These are phyloP conservation scores for Afroboletus lepidellus DNA, from an alignment of 1,284 basidiomycete genomes.

Conservation along the genomic window DNA sequence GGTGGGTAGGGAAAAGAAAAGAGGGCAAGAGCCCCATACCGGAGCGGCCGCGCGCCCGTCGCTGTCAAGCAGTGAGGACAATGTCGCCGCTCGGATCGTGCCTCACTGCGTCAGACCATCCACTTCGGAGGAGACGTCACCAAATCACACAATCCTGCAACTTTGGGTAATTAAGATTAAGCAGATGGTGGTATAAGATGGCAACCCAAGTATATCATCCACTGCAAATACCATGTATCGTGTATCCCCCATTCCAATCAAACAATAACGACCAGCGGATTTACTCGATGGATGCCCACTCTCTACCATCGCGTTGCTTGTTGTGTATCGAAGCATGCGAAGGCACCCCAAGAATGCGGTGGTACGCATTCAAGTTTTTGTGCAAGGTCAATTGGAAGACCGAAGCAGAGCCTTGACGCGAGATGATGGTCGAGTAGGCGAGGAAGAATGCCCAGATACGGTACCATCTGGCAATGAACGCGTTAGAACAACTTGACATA, in stretches of 20 bases:
- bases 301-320: conserved; percentile 34
- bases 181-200: conserved; percentile 26
- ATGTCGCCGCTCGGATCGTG: too few relatives aligned
- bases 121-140: too few relatives aligned
- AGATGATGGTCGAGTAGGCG: conserved; percentile 73
- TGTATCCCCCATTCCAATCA: not conserved
- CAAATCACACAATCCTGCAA: too few relatives aligned
- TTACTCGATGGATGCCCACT: conserved; percentile 31
- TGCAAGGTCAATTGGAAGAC: conserved; percentile 96
- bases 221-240: conserved; percentile 1
- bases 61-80: too few relatives aligned
- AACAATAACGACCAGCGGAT: not conserved
- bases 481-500: not conserved
- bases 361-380: conserved; percentile 96
- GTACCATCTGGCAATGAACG: conserved; percentile 55
- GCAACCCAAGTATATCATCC: conserved; percentile 15
- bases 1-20: too few relatives aligned
- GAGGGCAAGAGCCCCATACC: too few relatives aligned
- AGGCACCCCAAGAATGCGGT: conserved; percentile 77
- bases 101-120: too few relatives aligned
- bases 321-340: conserved; percentile 77
- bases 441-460: conserved; percentile 91
- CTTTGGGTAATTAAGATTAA: conserved; percentile 28
- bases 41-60: too few relatives aligned
- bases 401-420: conserved; percentile 81